Percentiles rank a stretch among this genome's conserved stretches.
Evolutionary conservation across 768 basidiomycete species (phyloP).

Genomic region (Albatrellus ellisii): DNA sequence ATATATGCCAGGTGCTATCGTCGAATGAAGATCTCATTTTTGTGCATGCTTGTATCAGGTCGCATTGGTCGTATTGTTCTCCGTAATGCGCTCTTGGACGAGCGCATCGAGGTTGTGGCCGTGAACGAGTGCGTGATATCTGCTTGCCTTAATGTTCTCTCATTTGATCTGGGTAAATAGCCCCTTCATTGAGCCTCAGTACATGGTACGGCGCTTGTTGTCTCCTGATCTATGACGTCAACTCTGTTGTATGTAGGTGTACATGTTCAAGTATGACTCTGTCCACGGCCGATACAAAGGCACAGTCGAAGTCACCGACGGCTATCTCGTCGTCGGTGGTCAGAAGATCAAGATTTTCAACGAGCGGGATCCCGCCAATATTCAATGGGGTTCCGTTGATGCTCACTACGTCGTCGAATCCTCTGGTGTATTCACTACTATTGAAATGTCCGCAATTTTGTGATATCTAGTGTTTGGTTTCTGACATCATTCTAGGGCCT

Average conservation of each 20-base stretch:
- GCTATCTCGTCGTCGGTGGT: constrained; percentile 81
- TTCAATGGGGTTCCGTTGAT: constrained; percentile 68
- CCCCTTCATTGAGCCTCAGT: constrained; percentile 93
- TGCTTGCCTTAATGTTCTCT: constrained; percentile 1
- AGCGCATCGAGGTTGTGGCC: constrained; percentile 77
- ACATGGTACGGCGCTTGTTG: constrained; percentile 70
- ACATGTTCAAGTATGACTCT: constrained; percentile 98
- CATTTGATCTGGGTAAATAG: constrained; percentile 25
- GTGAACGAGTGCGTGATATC: constrained; percentile 71
- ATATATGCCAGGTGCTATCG: not conserved
- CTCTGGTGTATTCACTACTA: constrained; percentile 97
- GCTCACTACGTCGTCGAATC: constrained; percentile 96
- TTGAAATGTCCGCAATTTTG: constrained; percentile 48
- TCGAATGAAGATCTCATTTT: not conserved
- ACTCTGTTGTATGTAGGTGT: constrained; percentile 40
- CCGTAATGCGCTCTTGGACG: constrained; percentile 77
- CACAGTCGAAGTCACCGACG: constrained; percentile 65
- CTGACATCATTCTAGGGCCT: constrained; percentile 37
- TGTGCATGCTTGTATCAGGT: constrained; percentile 34
- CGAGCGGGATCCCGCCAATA: constrained; percentile 79
- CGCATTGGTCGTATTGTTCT: constrained; percentile 99
- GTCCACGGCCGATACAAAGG: constrained; percentile 92
- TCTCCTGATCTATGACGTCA: not conserved
- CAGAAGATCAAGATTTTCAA: constrained; percentile 64
- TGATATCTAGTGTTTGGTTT: not conserved